A percentile compares a stretch with the other conserved stretches of the same genome.
These are phyloP conservation scores for Coriolopsis trogii DNA, from an alignment of 1,284 basidiomycete genomes.

Conservation along the genomic window DNA sequence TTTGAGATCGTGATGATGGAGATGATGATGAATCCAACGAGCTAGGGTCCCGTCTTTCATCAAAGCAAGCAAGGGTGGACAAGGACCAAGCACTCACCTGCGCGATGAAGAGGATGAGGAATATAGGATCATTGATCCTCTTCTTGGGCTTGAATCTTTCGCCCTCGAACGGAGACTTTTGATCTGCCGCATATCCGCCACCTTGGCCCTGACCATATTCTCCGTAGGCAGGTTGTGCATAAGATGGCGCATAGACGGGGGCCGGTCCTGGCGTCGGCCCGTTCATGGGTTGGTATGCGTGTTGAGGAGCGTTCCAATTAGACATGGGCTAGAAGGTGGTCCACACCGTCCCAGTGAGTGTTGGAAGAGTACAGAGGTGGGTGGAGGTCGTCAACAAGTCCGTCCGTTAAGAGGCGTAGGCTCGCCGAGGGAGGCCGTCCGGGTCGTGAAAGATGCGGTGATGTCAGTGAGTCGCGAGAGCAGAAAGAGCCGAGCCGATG, in stretches of 20 bases:
- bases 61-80: not conserved
- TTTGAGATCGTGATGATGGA: conserved; percentile 66
- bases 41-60: conserved; percentile 3
- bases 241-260: conserved; percentile 18
- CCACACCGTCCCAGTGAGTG: no score
- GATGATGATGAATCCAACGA: conserved; percentile 68
- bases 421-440: no score
- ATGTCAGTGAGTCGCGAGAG: no score
- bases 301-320: not conserved
- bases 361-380: no score
- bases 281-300: conserved; percentile 24
- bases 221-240: conserved; percentile 13
- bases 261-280: conserved; percentile 18
- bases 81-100: conserved; percentile 42
- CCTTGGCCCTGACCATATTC: conserved; percentile 5
- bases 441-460: no score
- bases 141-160: conserved; percentile 74
- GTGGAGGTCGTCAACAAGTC: no score
- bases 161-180: conserved; percentile 61
- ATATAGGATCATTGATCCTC: conserved; percentile 71
- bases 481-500: no score
- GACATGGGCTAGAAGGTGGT: not conserved
- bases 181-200: conserved; percentile 35
- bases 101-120: conserved; percentile 70
- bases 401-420: no score